phyloP scores from a whole-genome alignment of 768 basidiomycete genomes.

The Lepiota venenata region DNA sequence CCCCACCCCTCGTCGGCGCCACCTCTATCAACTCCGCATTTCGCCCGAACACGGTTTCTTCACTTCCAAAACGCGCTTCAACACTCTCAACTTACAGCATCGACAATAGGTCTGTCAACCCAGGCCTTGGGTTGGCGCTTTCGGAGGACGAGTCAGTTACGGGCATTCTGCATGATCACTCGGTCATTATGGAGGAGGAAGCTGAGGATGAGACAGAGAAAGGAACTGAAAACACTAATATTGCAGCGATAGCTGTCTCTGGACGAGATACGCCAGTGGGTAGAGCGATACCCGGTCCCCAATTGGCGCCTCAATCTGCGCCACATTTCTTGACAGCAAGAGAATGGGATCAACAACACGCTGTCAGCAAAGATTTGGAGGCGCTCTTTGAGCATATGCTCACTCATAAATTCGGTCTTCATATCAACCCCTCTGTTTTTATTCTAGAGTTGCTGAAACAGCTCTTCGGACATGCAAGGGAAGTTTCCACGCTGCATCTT shows the following conservation, averaged over 20 bases:
- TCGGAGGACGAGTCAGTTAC: constrained; percentile 18
- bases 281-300: constrained; percentile 4
- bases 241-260: constrained; percentile 15
- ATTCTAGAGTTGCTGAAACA: constrained; percentile 42
- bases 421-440: constrained; percentile 46
- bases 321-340: constrained; percentile 13
- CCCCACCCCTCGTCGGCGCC: constrained; percentile 14
- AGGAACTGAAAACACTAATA: constrained; percentile 25
- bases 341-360: constrained; percentile 40
- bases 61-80: constrained; percentile 19
- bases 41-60: constrained; percentile 3
- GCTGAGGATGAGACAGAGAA: constrained; percentile 24
- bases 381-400: constrained; percentile 61
- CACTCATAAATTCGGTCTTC: constrained; percentile 45
- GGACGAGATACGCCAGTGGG: background rate
- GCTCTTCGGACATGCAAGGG: constrained; percentile 52
- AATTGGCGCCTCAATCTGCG: background rate
- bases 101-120: constrained; percentile 15
- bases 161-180: constrained; percentile 22
- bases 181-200: constrained; percentile 25
- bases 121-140: constrained; percentile 24
- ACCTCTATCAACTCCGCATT: background rate
- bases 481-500: constrained; percentile 48
- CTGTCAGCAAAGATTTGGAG: constrained; percentile 47
- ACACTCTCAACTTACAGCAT: constrained; percentile 26